Evolutionary conservation across 2,329 filamentous ascomycete species (phyloP), one percentile per base, ranked within the genome.

Genomic region (Colletotrichum viniferum): DNA sequence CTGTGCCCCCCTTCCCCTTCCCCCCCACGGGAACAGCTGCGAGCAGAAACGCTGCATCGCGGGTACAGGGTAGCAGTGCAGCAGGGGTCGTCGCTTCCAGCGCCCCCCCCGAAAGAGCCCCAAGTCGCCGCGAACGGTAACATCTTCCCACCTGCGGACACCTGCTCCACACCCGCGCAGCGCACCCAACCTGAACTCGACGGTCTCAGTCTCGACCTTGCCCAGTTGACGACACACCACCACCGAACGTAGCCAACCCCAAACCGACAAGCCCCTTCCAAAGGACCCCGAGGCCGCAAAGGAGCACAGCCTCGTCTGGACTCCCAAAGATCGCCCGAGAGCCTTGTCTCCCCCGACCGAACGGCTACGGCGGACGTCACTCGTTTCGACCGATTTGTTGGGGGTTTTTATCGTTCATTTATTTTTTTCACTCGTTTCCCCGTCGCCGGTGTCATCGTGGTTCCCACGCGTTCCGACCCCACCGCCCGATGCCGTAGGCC

Each of bases 221-320:
- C 36, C 36, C 56, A 61, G 36, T 69, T 61, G 66, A 61, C 66
- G 36, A 61, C 55, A 48, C 66, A 62, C 34, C 55, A 61, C 52
- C 55, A 60, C 21, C 65, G 38, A 13, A 58, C 13, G 48, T 13
- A 63, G 55, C 30, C 52, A 60, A 32, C 26, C n/a, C 73, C 32
- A 67, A 58, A 32, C 65, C 38, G 34, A 48, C 56, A n/a, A 34
- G 28, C 38, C 26, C 30, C 21, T 30, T 52, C 62, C 62, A 67
- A 56, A 71, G 48, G 48, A 34, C 32, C 28, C 14, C 32, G n/a
- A 18, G 48, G 30, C 36, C 56, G 24, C 10, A n/a, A 34, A 38
- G 30, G 68, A 76, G 69, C 56, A 68, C 69, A 76, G 73, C 73
- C 73, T 76, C 63, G 69, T 73, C 73, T 73, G 63, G 43, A 68